Evolutionary conservation across 306 rosid genomes (phyloP), one percentile per base, ranked within the genome.

Genomic region (Rosa lucieae): DNA sequence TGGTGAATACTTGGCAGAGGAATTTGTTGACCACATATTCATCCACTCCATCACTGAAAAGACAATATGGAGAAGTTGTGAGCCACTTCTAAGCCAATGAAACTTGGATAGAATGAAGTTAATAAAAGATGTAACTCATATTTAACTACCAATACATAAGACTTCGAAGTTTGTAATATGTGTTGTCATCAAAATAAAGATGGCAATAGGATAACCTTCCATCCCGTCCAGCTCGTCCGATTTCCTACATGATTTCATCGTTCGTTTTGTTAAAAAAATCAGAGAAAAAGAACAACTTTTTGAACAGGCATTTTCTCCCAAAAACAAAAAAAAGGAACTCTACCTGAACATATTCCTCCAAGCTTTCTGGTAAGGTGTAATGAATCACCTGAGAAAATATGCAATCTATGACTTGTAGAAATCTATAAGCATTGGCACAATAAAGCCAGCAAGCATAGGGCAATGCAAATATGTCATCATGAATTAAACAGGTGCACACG

Each of bases 301-400:
- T 75, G 62, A 80, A 49, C 32, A 72, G 58, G 53, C 39, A 76
- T 40, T 46, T 72, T 47, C 67, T 68, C 39, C 73, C 74, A 81
- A 80, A 72, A 8, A 53, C 5, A 48, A 2, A 6, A 1, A 53
- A 18, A 53, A 76, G 84, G 78, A 63, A 47, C 67, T 86, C 21
- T 48, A 94, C 97, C 93, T 94, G 99, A 69, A 94, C 97, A 86
- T 94, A 94, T 81, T 85, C 97, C 89, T 94, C 99, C 82, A 91
- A 85, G 89, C 98, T 94, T 85, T 89, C 97, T 67, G 99, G 99
- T 85, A 94, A 81, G 84, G 97, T 91, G 86, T 91, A 91, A 85
- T 92, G 97, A 84, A 94, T 89, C 78, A 94, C 99, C 99, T 94
- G 89, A 82, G 82, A 89, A 65, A 80, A 62, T 65, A 72, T 49